Percentiles rank a stretch among this genome's conserved stretches.
Evolutionary conservation across 208 protist genomes (phyloP).

Genomic region (Trypanosoma melophagium): DNA sequence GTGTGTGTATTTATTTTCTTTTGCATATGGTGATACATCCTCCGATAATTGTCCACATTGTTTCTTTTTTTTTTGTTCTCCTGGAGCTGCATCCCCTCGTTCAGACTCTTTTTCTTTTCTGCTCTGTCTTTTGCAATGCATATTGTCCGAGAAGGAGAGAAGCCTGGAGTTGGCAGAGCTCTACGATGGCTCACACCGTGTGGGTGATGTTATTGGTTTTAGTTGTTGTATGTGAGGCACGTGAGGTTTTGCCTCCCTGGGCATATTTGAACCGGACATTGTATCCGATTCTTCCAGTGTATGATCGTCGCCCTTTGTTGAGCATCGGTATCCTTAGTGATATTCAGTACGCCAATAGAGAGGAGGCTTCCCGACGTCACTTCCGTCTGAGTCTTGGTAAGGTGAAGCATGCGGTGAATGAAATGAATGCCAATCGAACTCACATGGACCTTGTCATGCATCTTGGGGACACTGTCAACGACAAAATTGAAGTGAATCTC

Average conservation of each 20-base stretch:
- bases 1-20: too few relatives aligned
- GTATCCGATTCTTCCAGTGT: slow-evolving; percentile 9
- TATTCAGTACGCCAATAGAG: slow-evolving; percentile 26
- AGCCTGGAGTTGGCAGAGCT: too few relatives aligned
- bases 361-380: slow-evolving; percentile 12
- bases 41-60: too few relatives aligned
- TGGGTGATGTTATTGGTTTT: slow-evolving; percentile 12
- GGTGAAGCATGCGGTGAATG: slow-evolving; percentile 19
- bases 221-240: slow-evolving; percentile 6
- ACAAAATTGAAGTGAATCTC: slow-evolving; percentile 3
- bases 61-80: too few relatives aligned
- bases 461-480: slow-evolving; percentile 23
- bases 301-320: slow-evolving; percentile 12
- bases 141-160: too few relatives aligned
- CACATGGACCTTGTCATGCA: slow-evolving; percentile 29
- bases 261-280: slow-evolving; percentile 23
- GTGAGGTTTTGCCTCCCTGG: slow-evolving; percentile 6
- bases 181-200: too few relatives aligned
- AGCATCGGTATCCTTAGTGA: slow-evolving; percentile 25
- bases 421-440: slow-evolving; percentile 30
- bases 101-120: too few relatives aligned
- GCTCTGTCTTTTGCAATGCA: too few relatives aligned
- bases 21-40: too few relatives aligned
- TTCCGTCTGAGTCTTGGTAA: slow-evolving; percentile 19
- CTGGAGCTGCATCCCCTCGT: too few relatives aligned